These are phyloP conservation scores for Cydonia oblonga DNA, from an alignment of 331 rosid genomes.

Conservation along the genomic window DNA sequence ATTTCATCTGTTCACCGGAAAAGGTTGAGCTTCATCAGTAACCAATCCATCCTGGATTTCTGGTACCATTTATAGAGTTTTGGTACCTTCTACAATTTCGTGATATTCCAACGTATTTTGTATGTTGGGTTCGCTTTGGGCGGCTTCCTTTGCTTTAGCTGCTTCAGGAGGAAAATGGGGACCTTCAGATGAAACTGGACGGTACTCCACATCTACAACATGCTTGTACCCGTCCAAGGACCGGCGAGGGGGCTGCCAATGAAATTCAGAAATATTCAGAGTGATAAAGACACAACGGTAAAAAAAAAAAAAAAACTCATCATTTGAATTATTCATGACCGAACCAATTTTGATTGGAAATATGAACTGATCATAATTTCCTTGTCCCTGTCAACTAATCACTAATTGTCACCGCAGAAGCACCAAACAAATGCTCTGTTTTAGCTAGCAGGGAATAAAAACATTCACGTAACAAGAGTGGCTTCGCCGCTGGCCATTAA, in stretches of 20 bases:
- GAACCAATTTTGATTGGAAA: no score
- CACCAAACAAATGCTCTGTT: no score
- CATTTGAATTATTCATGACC: no score
- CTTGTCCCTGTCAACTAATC: neutral
- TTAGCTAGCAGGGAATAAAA: no score
- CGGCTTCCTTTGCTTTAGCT: constrained; percentile 78
- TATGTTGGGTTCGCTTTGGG: constrained; percentile 59
- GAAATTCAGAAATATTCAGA: neutral
- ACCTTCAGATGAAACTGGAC: constrained; percentile 60
- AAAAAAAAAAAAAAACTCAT: no score
- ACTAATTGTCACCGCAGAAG: neutral
- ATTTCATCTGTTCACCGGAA: constrained; percentile 67
- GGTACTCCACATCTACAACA: constrained; percentile 74
- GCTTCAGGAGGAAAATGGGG: constrained; percentile 77
- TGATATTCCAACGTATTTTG: constrained; percentile 66
- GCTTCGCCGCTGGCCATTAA: no score
- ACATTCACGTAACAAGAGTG: no score
- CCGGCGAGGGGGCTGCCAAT: constrained; percentile 60
- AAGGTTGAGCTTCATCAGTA: neutral
- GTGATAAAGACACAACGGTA: no score
- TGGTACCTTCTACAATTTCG: constrained; percentile 80
- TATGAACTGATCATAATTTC: neutral
- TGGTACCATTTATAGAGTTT: neutral
- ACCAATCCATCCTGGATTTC: neutral
- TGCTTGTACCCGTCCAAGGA: constrained; percentile 91